Conservation (phyloP, 108 stramenopile genomes). For the Aureococcus anophagefferens region DNA sequence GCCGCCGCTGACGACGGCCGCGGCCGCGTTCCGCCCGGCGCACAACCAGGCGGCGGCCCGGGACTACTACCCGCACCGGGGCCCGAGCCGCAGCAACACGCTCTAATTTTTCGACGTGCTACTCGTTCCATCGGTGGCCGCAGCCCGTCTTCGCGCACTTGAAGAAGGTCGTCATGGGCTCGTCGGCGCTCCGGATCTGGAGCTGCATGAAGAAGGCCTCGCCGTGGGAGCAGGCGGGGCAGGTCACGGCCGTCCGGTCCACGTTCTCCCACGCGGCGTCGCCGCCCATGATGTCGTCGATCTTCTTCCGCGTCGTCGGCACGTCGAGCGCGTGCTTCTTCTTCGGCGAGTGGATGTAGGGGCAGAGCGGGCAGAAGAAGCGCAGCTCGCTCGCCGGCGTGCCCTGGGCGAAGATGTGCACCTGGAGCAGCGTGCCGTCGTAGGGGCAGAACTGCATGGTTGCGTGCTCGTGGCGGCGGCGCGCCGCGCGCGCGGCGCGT, state of each 20-base stretch:
- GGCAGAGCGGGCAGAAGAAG: background rate
- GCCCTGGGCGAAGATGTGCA: background rate
- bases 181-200: slow-evolving; percentile 88
- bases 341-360: background rate
- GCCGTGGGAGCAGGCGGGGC: slow-evolving; percentile 70
- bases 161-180: slow-evolving; percentile 95
- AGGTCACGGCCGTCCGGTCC: slow-evolving; percentile 75
- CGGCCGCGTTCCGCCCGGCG: no score
- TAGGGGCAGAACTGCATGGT: background rate
- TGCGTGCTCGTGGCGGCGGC: no score
- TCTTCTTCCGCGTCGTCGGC: background rate
- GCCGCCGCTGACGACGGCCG: no score
- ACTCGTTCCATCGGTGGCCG: slow-evolving; percentile 78
- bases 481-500: no score
- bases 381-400: background rate
- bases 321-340: background rate
- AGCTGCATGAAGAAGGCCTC: slow-evolving; percentile 98
- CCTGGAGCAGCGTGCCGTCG: background rate
- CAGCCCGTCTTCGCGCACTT: slow-evolving; percentile 68
- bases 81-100: no score
- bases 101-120: no score
- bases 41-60: no score
- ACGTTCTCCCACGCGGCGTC: slow-evolving; percentile 95
- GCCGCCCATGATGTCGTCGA: slow-evolving; percentile 41
- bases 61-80: no score